A percentile compares a stretch with the other conserved stretches of the same genome.
phyloP scores from a whole-genome alignment of 1,284 basidiomycete species.

The Ustilago hordei region DNA sequence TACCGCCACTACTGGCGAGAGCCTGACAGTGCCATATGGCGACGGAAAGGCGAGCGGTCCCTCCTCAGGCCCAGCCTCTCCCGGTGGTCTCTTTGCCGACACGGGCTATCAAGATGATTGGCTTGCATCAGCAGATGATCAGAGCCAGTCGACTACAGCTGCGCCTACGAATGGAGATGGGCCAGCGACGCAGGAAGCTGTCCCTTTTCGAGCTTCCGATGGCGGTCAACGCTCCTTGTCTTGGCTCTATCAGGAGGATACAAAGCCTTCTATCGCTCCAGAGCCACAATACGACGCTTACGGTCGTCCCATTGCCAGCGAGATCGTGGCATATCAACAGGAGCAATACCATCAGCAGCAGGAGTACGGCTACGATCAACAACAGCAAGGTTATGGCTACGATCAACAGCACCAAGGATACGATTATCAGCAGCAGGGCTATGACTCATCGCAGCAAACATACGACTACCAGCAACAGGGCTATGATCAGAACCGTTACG shows the following conservation, averaged over 20 bases:
- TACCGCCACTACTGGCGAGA: neutral
- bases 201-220: conserved; percentile 27
- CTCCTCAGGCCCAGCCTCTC: conserved; percentile 36
- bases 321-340: conserved; percentile 24
- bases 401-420: conserved; percentile 24
- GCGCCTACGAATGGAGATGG: conserved; percentile 1
- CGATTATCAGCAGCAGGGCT: conserved; percentile 21
- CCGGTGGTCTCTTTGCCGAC: conserved; percentile 42
- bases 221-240: conserved; percentile 41
- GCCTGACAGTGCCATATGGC: conserved; percentile 17
- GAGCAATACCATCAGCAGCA: conserved; percentile 32
- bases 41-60: conserved; percentile 16
- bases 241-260: conserved; percentile 27
- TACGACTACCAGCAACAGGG: conserved; percentile 20
- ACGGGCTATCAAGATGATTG: conserved; percentile 51
- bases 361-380: conserved; percentile 22
- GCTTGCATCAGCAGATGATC: conserved; percentile 27
- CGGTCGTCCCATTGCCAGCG: conserved; percentile 31
- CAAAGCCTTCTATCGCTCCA: conserved; percentile 1
- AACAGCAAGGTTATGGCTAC: conserved; percentile 28
- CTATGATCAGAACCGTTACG: conserved; percentile 29
- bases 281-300: conserved; percentile 41
- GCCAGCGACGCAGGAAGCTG: conserved; percentile 6
- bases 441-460: conserved; percentile 21
- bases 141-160: conserved; percentile 1